Conservation (phyloP, 1,284 basidiomycete genomes). For the Blastosporella zonata region DNA sequence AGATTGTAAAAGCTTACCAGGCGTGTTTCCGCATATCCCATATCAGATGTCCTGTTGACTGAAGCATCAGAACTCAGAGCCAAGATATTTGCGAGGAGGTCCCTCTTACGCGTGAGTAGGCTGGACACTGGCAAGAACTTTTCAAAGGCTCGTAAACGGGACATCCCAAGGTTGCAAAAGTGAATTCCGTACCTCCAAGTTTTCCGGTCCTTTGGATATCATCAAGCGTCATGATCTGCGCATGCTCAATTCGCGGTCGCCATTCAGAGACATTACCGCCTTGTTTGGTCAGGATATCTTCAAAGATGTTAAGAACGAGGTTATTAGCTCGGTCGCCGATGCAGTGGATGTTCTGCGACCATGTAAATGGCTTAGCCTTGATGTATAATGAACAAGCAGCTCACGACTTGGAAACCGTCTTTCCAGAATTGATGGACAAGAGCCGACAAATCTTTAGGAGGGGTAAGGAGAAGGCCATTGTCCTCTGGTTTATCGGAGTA, state of each 20-base stretch:
- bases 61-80: neutral
- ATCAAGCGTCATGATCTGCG: slow-evolving; percentile 75
- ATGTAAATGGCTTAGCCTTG: neutral
- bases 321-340: slow-evolving; percentile 91
- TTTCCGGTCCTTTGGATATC: slow-evolving; percentile 71
- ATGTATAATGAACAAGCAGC: slow-evolving; percentile 24
- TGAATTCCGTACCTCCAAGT: slow-evolving; percentile 59
- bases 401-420: slow-evolving; percentile 70
- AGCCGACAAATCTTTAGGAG: slow-evolving; percentile 48
- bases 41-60: slow-evolving; percentile 73
- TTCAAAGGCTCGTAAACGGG: neutral
- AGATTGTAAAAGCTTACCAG: slow-evolving; percentile 44
- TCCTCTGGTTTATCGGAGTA: slow-evolving; percentile 79
- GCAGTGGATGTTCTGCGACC: slow-evolving; percentile 75
- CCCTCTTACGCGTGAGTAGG: slow-evolving; percentile 81
- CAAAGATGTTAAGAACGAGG: slow-evolving; percentile 78
- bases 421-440: slow-evolving; percentile 65
- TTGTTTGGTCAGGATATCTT: slow-evolving; percentile 39
- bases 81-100: neutral
- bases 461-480: slow-evolving; percentile 65
- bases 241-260: slow-evolving; percentile 85
- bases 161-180: neutral
- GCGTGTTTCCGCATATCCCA: slow-evolving; percentile 85
- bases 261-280: slow-evolving; percentile 40
- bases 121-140: slow-evolving; percentile 90